A percentile compares a stretch with the other conserved stretches of the same genome.
These are phyloP conservation scores for Millerago galiae DNA, from an alignment of 805 yeast species.

Conservation along the genomic window DNA sequence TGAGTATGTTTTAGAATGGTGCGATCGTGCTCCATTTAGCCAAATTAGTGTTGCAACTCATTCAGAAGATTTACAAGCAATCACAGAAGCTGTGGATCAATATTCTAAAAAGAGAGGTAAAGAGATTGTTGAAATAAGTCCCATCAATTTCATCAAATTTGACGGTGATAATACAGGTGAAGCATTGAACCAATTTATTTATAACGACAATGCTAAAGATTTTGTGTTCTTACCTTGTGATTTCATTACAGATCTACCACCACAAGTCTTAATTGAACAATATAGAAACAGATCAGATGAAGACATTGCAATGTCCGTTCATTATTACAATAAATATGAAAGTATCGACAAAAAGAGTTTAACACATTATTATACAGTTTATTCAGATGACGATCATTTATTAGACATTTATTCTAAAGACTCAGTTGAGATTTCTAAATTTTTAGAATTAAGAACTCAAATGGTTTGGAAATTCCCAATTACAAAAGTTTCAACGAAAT, in stretches of 20 bases:
- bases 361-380: conserved; percentile 61
- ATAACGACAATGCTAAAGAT: conserved; percentile 34
- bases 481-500: conserved; percentile 65
- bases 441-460: conserved; percentile 73
- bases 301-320: conserved; percentile 70
- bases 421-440: conserved; percentile 64
- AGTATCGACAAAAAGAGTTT: conserved; percentile 72
- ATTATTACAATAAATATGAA: conserved; percentile 69
- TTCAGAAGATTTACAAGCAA: conserved; percentile 37
- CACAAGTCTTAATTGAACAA: conserved; percentile 79
- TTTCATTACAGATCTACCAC: conserved; percentile 86
- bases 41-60: conserved; percentile 60
- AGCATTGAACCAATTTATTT: conserved; percentile 44
- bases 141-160: conserved; percentile 36
- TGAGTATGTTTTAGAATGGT: conserved; percentile 86
- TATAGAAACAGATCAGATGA: conserved; percentile 64
- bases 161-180: conserved; percentile 58
- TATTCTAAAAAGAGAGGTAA: conserved; percentile 38
- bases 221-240: conserved; percentile 92
- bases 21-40: conserved; percentile 76
- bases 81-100: conserved; percentile 41
- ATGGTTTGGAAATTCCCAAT: conserved; percentile 86
- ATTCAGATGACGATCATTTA: conserved; percentile 46
- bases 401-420: conserved; percentile 69
- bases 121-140: conserved; percentile 22